Evolutionary conservation across 345 rosid species (phyloP).

Genomic region (Corchorus olitorius): DNA sequence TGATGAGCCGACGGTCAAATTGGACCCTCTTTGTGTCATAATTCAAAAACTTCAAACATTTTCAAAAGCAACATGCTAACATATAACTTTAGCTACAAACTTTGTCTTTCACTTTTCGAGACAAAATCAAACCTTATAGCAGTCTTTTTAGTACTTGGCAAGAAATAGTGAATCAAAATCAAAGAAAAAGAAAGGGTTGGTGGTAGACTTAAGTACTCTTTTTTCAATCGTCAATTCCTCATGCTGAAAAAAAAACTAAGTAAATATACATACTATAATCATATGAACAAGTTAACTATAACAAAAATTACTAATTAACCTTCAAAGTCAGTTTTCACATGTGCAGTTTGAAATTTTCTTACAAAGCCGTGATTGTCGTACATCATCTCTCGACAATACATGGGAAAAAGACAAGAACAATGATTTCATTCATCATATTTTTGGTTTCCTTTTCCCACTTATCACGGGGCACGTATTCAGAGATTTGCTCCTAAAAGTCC

Average conservation of each 20-base stretch:
- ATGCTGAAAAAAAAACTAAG: not conserved
- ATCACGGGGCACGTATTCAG: constrained; percentile 23
- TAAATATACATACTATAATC: not conserved
- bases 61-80: not conserved
- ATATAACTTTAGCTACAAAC: too few relatives aligned
- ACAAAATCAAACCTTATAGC: not conserved
- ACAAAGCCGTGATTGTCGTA: constrained; percentile 40
- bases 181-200: not conserved
- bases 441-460: constrained; percentile 14
- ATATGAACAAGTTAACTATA: too few relatives aligned
- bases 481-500: not conserved
- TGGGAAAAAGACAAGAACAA: not conserved
- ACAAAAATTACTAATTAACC: not conserved
- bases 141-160: not conserved
- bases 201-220: not conserved
- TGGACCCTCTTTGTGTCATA: constrained; percentile 26
- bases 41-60: not conserved
- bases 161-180: not conserved
- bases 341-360: constrained; percentile 8
- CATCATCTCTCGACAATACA: not conserved
- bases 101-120: not conserved
- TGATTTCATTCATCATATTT: not conserved
- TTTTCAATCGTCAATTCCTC: not conserved
- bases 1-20: constrained; percentile 34
- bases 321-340: constrained; percentile 27